Evolutionary conservation across 768 basidiomycete species (phyloP).

Genomic region (Psilocybe azurescens): DNA sequence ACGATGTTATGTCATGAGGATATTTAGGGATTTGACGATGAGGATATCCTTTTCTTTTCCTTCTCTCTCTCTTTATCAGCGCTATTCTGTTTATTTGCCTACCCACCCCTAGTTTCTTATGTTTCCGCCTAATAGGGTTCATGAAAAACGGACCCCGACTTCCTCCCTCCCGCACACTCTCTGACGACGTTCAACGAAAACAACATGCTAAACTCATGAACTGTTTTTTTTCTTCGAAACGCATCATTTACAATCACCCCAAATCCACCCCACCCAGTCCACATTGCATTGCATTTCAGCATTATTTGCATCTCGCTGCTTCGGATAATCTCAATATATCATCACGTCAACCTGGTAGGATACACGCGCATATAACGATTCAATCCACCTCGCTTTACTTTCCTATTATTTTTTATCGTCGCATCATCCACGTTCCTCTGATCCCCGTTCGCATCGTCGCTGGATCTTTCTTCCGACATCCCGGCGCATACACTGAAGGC

Average conservation of each 20-base stretch:
- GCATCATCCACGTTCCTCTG: too few relatives aligned
- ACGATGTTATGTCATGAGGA: conserved; percentile 41
- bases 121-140: background rate
- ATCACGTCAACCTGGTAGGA: background rate
- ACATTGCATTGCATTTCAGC: background rate
- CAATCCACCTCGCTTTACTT: too few relatives aligned
- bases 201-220: background rate
- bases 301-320: background rate
- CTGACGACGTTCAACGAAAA: background rate
- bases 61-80: background rate
- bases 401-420: too few relatives aligned
- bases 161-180: background rate
- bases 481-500: too few relatives aligned
- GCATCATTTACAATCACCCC: background rate
- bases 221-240: background rate
- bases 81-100: background rate
- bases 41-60: background rate
- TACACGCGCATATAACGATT: background rate
- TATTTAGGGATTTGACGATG: background rate
- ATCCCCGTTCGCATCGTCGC: too few relatives aligned
- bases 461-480: too few relatives aligned
- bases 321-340: background rate
- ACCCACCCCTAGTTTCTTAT: background rate
- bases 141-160: background rate
- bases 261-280: background rate